Percentiles rank a stretch among this genome's conserved stretches.
Evolutionary conservation across 169 alveolate genomes (phyloP).

Genomic region (Amoebophrya sp.): DNA sequence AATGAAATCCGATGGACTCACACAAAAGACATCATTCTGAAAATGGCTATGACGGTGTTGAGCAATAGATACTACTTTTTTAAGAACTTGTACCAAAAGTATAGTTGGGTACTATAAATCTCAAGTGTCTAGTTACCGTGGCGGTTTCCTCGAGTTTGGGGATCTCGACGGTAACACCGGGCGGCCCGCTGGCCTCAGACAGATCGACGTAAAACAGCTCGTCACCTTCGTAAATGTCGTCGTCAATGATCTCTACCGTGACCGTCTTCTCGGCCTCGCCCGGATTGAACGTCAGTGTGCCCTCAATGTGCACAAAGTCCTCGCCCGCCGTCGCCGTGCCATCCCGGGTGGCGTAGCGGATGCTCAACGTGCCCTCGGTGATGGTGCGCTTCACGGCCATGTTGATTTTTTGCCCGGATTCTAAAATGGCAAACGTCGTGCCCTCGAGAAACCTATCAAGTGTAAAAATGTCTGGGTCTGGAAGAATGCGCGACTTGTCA

Average conservation of each 20-base stretch:
- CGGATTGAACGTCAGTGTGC: background rate
- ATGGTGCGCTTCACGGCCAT: background rate
- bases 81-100: too few species aligned
- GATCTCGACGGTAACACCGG: background rate
- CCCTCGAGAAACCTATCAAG: too few species aligned
- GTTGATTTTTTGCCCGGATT: background rate
- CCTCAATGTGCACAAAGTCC: conserved; percentile 11
- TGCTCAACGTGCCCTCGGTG: background rate
- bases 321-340: conserved; percentile 27
- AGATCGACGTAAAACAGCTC: background rate
- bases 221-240: background rate
- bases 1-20: too few species aligned
- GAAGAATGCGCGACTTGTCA: too few species aligned
- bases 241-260: background rate
- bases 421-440: background rate
- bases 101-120: too few species aligned
- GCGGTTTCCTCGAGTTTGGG: background rate
- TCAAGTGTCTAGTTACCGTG: background rate
- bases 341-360: conserved; percentile 9
- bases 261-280: background rate
- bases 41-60: too few species aligned
- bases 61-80: too few species aligned
- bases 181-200: background rate
- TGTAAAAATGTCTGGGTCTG: too few species aligned
- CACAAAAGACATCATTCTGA: too few species aligned